These are phyloP conservation scores for Talaromyces amestolkiae DNA, from an alignment of 2,329 filamentous ascomycete species.

Conservation along the genomic window DNA sequence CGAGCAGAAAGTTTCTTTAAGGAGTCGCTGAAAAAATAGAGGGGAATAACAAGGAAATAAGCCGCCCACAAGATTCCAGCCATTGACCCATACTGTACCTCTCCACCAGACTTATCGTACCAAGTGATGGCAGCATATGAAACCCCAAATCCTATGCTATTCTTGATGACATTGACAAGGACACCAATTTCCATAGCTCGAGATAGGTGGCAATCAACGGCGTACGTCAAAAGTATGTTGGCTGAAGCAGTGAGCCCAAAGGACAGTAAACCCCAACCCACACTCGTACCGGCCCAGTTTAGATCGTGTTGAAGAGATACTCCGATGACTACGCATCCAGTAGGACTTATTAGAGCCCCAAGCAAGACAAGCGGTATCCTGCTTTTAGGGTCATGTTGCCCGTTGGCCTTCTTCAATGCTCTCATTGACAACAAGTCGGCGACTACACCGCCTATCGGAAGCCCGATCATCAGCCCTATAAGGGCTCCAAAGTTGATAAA, in stretches of 20 bases:
- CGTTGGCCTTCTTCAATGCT: not conserved
- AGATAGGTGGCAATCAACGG: not conserved
- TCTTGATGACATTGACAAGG: slow-evolving; percentile 2
- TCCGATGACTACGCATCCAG: not conserved
- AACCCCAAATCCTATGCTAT: slow-evolving; percentile 1
- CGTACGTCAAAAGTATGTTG: slow-evolving; percentile 8
- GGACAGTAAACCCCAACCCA: not conserved
- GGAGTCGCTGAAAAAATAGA: slow-evolving; percentile 6
- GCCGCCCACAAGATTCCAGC: slow-evolving; percentile 1
- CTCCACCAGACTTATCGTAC: not conserved
- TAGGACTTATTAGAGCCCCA: not conserved
- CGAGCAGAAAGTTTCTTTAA: not conserved
- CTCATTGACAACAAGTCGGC: not conserved
- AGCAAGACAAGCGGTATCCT: not conserved
- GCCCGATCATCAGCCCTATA: not conserved
- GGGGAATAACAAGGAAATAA: not conserved
- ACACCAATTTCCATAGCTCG: slow-evolving; percentile 2
- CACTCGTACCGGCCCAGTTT: not conserved
- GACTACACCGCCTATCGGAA: slow-evolving; percentile 1
- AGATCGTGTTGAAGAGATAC: not conserved
- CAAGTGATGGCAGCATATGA: slow-evolving; percentile 3
- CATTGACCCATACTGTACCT: slow-evolving; percentile 3
- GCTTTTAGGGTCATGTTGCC: not conserved
- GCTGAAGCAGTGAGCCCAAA: slow-evolving; percentile 1
- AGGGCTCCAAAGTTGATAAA: not conserved